Base-by-base conservation (phyloP, 495 filamentous ascomycete genomes). In the Podospora bellae-mahoneyi region DNA sequence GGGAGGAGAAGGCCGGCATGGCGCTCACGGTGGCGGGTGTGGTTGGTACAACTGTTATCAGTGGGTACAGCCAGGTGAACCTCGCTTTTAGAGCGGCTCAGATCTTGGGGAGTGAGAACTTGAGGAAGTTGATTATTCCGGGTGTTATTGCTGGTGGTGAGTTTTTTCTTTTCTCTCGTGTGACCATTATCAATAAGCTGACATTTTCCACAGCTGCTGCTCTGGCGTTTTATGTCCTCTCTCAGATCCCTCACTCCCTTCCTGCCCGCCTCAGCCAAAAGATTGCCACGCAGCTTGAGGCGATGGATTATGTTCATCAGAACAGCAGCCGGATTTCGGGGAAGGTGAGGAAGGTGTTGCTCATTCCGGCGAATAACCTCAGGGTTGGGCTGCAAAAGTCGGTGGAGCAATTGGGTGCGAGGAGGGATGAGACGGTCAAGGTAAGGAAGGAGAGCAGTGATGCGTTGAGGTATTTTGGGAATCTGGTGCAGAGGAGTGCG, bases 1-100 rank as follows among this genome's bases (percentile, higher is more conserved):
- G 87, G 60, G 93, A 99, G 76, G 96, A 99, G 82, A 97, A 98
- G 81, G 81, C 93, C 30, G 88, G 95, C 68, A 91, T 98, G 89
- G 94, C 96, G 54, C 84, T 99, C 78, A 98, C 95, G 2, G 88
- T 94, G 32, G 91, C 90, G n/a, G 92, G 92, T 66, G 89, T 95
- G 20, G 82, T 97, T 10, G 92, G 94, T 62, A 86, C 89, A 15
- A 85, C 93, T 53, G 82, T 94, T 67, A 81, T 98, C 58, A 91
- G 94, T 69, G 89, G 93, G 62, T 86, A 91, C 74, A 88, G 91
- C 64, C 97, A 94, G 91, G 80, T 97, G 64, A 95, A 98, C 76
- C 91, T 93, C 65, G 88, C 90, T 4, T 78, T 97, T 39, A 92
- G 89, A 70, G 90, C 89, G 23, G 88, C 86, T 23, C 92, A 90